Percentiles rank a stretch among this genome's conserved stretches.
phyloP scores from a whole-genome alignment of 2,329 filamentous ascomycete species.

The Cordyceps javanica region DNA sequence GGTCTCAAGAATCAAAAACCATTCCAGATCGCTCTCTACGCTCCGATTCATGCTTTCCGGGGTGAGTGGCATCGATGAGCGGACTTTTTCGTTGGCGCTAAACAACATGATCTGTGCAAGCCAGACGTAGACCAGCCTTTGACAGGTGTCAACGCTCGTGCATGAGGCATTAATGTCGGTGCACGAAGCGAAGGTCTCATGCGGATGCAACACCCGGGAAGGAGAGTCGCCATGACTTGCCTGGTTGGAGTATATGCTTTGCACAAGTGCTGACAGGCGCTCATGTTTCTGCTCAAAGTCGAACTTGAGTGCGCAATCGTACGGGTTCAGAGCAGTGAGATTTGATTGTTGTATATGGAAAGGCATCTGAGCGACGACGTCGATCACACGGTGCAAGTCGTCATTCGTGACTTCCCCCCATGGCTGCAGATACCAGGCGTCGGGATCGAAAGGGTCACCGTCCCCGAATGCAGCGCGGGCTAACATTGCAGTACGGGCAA shows the following conservation, averaged over 20 bases:
- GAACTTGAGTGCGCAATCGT: not conserved
- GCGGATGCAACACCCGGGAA: not conserved
- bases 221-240: not conserved
- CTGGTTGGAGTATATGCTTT: not conserved
- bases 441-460: not conserved
- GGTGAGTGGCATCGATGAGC: not conserved
- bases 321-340: not conserved
- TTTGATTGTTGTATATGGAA: not conserved
- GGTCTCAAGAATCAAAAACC: not conserved
- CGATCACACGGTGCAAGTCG: not conserved
- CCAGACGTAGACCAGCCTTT: not conserved
- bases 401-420: not conserved
- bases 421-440: not conserved
- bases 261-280: not conserved
- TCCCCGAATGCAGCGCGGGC: not conserved
- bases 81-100: not conserved
- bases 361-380: not conserved
- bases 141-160: not conserved
- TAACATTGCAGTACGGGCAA: not conserved
- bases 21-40: not conserved
- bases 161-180: not conserved
- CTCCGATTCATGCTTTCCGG: not conserved
- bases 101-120: not conserved
- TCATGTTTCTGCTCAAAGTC: not conserved
- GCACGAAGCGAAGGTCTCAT: not conserved